Evolutionary conservation across 2,329 filamentous ascomycete species (phyloP).

Genomic region (Fusarium sp.): DNA sequence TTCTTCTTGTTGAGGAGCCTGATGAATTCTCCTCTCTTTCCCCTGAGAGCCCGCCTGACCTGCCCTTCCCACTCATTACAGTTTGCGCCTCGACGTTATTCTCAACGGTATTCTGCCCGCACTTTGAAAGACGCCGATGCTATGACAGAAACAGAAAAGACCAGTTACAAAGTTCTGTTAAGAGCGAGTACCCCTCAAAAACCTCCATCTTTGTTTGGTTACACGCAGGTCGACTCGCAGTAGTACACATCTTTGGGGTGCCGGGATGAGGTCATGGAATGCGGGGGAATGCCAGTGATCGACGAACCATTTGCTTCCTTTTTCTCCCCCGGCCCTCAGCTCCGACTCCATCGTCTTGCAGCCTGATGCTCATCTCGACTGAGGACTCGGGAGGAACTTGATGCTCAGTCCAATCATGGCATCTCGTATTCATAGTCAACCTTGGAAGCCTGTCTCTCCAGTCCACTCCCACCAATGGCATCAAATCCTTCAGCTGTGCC

Average conservation of each 20-base stretch:
- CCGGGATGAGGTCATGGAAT: constrained; percentile 51
- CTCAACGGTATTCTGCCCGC: constrained; percentile 26
- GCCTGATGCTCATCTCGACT: constrained; percentile 12
- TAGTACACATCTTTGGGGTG: constrained; percentile 36
- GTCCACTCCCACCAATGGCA: constrained; percentile 15
- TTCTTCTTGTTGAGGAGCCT: constrained; percentile 35
- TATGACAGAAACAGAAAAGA: not conserved
- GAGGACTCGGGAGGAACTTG: constrained; percentile 6
- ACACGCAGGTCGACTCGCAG: constrained; percentile 29
- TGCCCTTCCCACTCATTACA: constrained; percentile 9
- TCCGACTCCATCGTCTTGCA: constrained; percentile 14
- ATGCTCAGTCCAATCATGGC: constrained; percentile 3
- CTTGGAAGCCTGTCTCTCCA: constrained; percentile 2
- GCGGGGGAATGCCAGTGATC: constrained; percentile 46
- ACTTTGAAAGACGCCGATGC: not conserved
- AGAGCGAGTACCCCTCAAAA: constrained; percentile 1
- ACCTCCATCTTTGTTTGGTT: constrained; percentile 37
- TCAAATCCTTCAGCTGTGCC: not conserved
- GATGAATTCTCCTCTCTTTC: constrained; percentile 5
- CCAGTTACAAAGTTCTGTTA: constrained; percentile 28
- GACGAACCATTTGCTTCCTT: constrained; percentile 20
- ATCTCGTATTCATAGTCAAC: not conserved
- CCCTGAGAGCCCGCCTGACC: not conserved
- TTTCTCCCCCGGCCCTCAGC: constrained; percentile 8
- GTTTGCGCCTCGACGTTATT: constrained; percentile 26